phyloP scores from a whole-genome alignment of 805 yeast species.

The Barnettozyma sucrosica region DNA sequence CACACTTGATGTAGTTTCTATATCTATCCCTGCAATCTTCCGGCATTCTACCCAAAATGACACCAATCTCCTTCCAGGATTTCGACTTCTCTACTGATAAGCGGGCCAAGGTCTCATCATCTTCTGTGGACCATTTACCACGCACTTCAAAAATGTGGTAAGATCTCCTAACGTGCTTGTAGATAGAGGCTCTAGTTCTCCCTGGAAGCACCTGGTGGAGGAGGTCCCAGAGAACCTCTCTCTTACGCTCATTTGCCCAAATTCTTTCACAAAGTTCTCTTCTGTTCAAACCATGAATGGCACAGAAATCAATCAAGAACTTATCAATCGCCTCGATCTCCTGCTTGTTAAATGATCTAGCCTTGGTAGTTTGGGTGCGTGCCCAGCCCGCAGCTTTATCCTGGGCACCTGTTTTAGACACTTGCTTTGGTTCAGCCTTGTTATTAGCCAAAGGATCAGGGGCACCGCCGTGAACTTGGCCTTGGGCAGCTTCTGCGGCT shows the following conservation, averaged over 20 bases:
- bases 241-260: constrained; percentile 80
- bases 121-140: constrained; percentile 86
- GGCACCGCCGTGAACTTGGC: constrained; percentile 8
- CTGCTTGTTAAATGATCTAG: constrained; percentile 45
- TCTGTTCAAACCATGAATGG: constrained; percentile 53
- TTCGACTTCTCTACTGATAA: constrained; percentile 66
- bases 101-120: constrained; percentile 61
- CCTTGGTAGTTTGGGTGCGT: constrained; percentile 17
- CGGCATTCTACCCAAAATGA: constrained; percentile 84
- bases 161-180: constrained; percentile 86
- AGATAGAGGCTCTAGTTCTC: constrained; percentile 82
- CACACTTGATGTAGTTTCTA: constrained; percentile 94
- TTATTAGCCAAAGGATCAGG: not conserved
- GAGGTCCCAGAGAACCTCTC: constrained; percentile 87
- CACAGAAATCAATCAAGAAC: constrained; percentile 65
- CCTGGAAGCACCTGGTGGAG: constrained; percentile 75
- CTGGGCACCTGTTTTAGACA: constrained; percentile 32
- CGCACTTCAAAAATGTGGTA: constrained; percentile 84
- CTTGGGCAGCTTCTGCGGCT: constrained; percentile 23
- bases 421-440: constrained; percentile 21
- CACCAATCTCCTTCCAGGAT: constrained; percentile 86
- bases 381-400: constrained; percentile 16
- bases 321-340: constrained; percentile 69
- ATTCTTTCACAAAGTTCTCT: constrained; percentile 74
- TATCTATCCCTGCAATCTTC: constrained; percentile 96